Conservation (phyloP, 2,329 filamentous ascomycete species). For the Colletotrichum sp. region DNA sequence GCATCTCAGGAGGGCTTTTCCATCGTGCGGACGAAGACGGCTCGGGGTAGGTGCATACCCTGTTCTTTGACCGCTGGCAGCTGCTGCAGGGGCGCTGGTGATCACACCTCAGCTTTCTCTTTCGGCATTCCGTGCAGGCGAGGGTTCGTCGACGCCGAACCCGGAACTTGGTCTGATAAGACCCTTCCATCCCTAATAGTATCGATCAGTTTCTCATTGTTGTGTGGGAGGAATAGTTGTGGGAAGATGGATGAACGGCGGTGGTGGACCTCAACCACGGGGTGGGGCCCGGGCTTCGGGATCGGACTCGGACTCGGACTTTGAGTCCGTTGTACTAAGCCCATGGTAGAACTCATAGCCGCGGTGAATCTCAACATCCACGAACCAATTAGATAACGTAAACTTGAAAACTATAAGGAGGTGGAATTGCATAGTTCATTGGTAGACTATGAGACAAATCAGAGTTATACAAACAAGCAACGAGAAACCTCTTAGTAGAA, state of each 20-base stretch:
- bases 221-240: neutral
- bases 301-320: neutral
- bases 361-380: neutral
- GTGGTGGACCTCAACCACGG: neutral
- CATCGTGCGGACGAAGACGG: slow-evolving; percentile 28
- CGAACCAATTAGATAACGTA: rapidly evolving
- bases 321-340: neutral
- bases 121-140: slow-evolving; percentile 62
- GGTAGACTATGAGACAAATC: neutral
- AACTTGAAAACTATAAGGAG: neutral
- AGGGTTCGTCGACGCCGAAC: slow-evolving; percentile 41
- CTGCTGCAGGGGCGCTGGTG: slow-evolving; percentile 63
- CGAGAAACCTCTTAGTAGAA: neutral
- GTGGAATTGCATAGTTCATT: neutral
- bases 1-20: slow-evolving; percentile 8
- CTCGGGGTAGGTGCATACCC: slow-evolving; percentile 56
- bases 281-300: neutral
- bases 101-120: slow-evolving; percentile 66
- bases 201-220: neutral
- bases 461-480: neutral
- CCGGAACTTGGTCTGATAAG: neutral
- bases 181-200: neutral
- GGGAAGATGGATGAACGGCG: neutral
- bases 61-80: slow-evolving; percentile 59
- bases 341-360: neutral